phyloP scores from a whole-genome alignment of 2,329 filamentous ascomycete species.

The Ilyonectria mors-panacis region DNA sequence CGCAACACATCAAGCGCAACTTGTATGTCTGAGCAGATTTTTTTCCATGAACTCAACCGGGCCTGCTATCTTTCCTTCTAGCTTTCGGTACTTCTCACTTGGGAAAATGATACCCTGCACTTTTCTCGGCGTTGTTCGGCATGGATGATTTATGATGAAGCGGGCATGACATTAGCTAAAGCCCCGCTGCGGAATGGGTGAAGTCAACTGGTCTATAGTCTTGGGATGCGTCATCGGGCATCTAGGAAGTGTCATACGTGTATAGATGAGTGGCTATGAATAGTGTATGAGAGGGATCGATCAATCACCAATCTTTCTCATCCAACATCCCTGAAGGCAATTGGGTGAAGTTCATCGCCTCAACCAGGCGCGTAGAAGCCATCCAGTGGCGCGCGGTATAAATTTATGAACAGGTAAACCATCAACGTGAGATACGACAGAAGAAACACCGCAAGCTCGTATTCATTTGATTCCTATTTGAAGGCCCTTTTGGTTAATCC shows the following conservation, averaged over 20 bases:
- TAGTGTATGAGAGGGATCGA: not conserved
- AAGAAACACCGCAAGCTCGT: not conserved
- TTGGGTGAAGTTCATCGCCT: no score
- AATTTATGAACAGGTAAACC: no score
- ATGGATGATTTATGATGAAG: slow-evolving; percentile 20
- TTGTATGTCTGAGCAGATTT: slow-evolving; percentile 35
- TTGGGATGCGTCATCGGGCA: not conserved
- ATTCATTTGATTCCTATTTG: slow-evolving; percentile 15
- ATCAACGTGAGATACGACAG: not conserved
- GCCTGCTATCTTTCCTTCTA: slow-evolving; percentile 1
- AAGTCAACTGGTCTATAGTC: not conserved
- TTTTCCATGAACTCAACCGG: not conserved
- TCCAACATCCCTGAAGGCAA: not conserved
- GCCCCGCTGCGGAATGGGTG: not conserved
- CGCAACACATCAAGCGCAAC: slow-evolving; percentile 63
- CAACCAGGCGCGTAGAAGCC: not conserved
- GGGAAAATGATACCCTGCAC: slow-evolving; percentile 39
- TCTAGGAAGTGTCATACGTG: not conserved
- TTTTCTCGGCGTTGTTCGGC: slow-evolving; percentile 31
- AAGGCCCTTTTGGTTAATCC: slow-evolving; percentile 26
- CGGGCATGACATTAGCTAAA: not conserved
- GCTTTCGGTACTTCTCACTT: slow-evolving; percentile 13
- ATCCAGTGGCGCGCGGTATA: not conserved
- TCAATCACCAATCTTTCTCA: no score
- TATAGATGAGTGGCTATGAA: not conserved